Evolutionary conservation across 1,284 basidiomycete species (phyloP).

Genomic region (Athelia sp.): DNA sequence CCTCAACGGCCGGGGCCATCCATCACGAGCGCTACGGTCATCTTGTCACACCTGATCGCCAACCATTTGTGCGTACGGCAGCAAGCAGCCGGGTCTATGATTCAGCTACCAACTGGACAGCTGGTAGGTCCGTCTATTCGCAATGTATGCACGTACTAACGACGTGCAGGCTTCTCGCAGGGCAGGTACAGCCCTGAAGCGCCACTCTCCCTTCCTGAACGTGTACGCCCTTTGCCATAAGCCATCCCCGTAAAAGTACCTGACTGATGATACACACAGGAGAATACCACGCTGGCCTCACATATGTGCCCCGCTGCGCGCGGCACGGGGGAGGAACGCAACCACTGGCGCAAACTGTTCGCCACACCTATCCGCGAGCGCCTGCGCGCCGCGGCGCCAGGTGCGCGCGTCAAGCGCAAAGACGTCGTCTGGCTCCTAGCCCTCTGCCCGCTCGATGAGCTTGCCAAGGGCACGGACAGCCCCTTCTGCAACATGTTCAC

Average conservation of each 20-base stretch:
- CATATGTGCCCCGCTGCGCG: slow-evolving; percentile 61
- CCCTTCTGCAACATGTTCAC: slow-evolving; percentile 71
- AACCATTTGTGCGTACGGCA: slow-evolving; percentile 68
- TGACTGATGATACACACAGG: slow-evolving; percentile 20
- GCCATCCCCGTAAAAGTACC: slow-evolving; percentile 2
- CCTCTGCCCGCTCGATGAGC: slow-evolving; percentile 76
- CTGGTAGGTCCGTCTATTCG: slow-evolving; percentile 32
- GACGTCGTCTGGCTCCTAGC: slow-evolving; percentile 65
- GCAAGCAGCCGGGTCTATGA: slow-evolving; percentile 57
- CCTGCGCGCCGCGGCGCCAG: slow-evolving; percentile 58
- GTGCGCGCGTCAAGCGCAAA: slow-evolving; percentile 49
- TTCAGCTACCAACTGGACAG: slow-evolving; percentile 68
- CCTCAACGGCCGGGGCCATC: slow-evolving; percentile 41
- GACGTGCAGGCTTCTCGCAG: slow-evolving; percentile 42
- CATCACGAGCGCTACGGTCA: slow-evolving; percentile 47
- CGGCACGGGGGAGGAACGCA: slow-evolving; percentile 35
- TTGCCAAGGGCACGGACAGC: slow-evolving; percentile 47
- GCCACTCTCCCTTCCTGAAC: too few species aligned
- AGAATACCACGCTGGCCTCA: slow-evolving; percentile 74
- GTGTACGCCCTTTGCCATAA: slow-evolving; percentile 41
- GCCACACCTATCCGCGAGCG: slow-evolving; percentile 51
- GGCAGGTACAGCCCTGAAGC: slow-evolving; percentile 43
- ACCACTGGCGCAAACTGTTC: slow-evolving; percentile 52
- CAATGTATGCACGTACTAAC: slow-evolving; percentile 1
- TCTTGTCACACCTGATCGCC: slow-evolving; percentile 35